Percentiles rank a stretch among this genome's conserved stretches.
Conservation (phyloP, 2,329 filamentous ascomycete species). For the Emmonsia crescens region DNA sequence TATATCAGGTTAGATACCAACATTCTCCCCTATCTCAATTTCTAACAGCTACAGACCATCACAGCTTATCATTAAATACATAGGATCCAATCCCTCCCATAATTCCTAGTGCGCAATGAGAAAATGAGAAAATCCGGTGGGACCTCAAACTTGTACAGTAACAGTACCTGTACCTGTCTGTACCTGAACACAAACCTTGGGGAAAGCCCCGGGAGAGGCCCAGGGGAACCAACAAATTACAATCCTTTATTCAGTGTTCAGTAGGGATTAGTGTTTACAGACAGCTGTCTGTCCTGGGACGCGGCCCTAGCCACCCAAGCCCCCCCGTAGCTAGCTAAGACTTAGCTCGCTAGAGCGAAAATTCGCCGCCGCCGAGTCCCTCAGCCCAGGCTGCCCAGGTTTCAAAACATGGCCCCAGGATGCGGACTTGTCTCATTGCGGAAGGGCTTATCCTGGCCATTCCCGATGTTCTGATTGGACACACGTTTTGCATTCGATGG, state of each 20-base stretch:
- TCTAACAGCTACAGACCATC: not conserved
- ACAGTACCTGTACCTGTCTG: not conserved
- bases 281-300: too few relatives aligned
- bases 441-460: not conserved
- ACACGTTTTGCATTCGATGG: not conserved
- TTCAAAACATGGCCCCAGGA: not conserved
- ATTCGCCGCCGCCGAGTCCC: not conserved
- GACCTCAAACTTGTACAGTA: too few relatives aligned
- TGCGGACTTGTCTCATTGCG: too few relatives aligned
- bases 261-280: too few relatives aligned
- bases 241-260: too few relatives aligned
- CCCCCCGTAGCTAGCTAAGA: not conserved
- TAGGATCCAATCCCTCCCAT: not conserved
- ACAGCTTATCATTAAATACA: not conserved
- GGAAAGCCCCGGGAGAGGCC: not conserved
- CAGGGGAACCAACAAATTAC: too few relatives aligned
- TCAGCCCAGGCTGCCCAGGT: not conserved
- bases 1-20: not conserved
- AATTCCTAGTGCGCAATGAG: not conserved
- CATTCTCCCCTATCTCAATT: not conserved
- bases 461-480: not conserved
- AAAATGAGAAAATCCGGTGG: too few relatives aligned
- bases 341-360: not conserved
- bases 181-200: not conserved
- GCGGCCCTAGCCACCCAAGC: not conserved